Evolutionary conservation across 2,329 filamentous ascomycete species (phyloP).

Genomic region (Microascus cirrosus): DNA sequence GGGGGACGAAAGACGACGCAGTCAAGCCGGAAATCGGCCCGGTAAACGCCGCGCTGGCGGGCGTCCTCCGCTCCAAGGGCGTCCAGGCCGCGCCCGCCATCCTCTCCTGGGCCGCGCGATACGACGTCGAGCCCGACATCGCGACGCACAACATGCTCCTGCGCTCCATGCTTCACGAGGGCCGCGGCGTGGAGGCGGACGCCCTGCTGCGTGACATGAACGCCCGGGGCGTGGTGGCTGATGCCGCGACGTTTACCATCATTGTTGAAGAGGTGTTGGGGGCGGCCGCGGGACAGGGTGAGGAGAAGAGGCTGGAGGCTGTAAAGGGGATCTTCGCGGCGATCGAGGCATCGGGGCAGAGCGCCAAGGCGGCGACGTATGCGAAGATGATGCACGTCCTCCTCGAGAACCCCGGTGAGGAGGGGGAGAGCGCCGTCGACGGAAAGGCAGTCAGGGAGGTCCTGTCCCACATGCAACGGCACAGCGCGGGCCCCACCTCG

Average conservation of each 20-base stretch:
- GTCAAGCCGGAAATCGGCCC: constrained; percentile 51
- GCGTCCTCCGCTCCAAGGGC: constrained; percentile 40
- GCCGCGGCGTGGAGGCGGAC: constrained; percentile 34
- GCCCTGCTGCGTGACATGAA: constrained; percentile 50
- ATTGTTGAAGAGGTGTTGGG: constrained; percentile 51
- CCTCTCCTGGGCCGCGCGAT: constrained; percentile 45
- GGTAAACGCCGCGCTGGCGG: constrained; percentile 61
- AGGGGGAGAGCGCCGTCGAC: constrained; percentile 32
- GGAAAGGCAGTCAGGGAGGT: constrained; percentile 30
- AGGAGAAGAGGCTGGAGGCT: constrained; percentile 32
- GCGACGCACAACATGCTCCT: constrained; percentile 61
- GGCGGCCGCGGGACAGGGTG: constrained; percentile 22
- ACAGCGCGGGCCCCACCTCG: constrained; percentile 40
- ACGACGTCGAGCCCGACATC: constrained; percentile 44
- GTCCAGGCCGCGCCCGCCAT: constrained; percentile 38
- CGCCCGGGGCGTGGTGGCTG: constrained; percentile 38
- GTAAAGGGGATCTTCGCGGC: constrained; percentile 44
- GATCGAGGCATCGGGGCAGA: constrained; percentile 45
- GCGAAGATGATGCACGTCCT: constrained; percentile 59
- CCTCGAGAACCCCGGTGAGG: constrained; percentile 17
- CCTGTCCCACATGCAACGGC: constrained; percentile 47
- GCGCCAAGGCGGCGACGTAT: constrained; percentile 53
- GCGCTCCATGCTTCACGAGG: constrained; percentile 41
- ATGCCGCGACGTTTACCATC: constrained; percentile 63
- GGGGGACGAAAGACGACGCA: constrained; percentile 14